phyloP scores from a whole-genome alignment of 163 green algal species.

The Scenedesmus sp. region DNA sequence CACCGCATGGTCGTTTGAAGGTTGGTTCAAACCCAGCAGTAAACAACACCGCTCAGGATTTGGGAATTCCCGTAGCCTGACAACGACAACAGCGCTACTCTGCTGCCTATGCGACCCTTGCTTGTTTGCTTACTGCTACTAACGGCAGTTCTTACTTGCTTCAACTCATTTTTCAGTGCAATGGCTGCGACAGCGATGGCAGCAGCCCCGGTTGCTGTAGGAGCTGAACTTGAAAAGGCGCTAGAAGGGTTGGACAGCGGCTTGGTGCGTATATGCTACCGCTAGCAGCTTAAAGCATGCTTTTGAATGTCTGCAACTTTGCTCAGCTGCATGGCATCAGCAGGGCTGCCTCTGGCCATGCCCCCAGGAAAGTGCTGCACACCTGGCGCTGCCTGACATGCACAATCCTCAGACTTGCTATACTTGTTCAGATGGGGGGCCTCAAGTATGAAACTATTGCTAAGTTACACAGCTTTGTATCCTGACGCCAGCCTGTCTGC shows the following conservation, averaged over 20 bases:
- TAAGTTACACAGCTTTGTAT: background rate
- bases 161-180: background rate
- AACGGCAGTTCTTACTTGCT: background rate
- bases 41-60: background rate
- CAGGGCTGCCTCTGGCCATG: background rate
- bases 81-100: background rate
- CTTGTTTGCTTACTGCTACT: background rate
- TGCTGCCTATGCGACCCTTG: conserved; percentile 12
- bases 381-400: background rate
- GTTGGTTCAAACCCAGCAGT: no score
- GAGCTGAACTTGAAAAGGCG: conserved; percentile 16
- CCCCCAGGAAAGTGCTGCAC: background rate
- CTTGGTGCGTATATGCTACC: background rate
- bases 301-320: no score
- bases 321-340: background rate
- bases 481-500: background rate
- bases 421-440: background rate
- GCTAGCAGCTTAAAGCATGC: background rate
- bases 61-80: background rate
- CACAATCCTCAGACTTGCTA: background rate
- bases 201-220: background rate
- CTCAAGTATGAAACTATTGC: background rate
- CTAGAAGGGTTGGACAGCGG: conserved; percentile 10
- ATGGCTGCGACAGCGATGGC: background rate
- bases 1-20: background rate